A percentile compares a stretch with the other conserved stretches of the same genome.
Evolutionary conservation across 352 stramenopile species (phyloP).

Genomic region (Phytophthora macrochlamydospora): DNA sequence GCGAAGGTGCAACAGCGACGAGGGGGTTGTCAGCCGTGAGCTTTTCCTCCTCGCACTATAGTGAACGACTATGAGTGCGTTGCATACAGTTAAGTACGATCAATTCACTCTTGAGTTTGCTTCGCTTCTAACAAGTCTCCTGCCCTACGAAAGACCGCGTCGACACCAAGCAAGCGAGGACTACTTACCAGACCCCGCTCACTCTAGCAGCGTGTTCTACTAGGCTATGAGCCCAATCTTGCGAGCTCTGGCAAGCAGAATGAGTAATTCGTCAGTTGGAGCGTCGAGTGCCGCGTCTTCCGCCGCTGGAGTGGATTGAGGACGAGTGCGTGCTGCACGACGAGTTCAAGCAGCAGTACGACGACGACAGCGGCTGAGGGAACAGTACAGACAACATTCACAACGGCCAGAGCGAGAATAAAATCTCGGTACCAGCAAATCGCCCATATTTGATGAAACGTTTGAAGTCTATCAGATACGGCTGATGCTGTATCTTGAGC

Average conservation of each 20-base stretch:
- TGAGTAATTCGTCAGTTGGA: not conserved
- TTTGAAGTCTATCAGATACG: constrained; percentile 7
- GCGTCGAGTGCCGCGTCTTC: not conserved
- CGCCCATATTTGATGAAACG: constrained; percentile 8
- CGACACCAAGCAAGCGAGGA: too few species aligned
- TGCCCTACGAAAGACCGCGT: too few species aligned
- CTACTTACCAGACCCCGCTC: too few species aligned
- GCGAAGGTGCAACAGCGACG: too few species aligned
- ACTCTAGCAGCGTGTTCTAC: not conserved
- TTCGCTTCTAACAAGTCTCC: too few species aligned
- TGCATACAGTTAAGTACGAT: too few species aligned
- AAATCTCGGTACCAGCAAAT: constrained; percentile 5
- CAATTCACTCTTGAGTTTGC: too few species aligned
- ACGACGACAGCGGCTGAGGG: not conserved
- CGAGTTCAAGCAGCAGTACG: not conserved
- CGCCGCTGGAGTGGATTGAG: not conserved
- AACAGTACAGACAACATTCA: too few species aligned
- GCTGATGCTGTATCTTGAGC: constrained; percentile 7
- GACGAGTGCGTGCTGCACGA: not conserved
- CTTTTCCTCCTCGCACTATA: too few species aligned
- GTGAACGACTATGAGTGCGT: too few species aligned
- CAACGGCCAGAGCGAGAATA: not conserved
- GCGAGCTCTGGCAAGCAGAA: not conserved
- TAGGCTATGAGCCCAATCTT: constrained; percentile 6
- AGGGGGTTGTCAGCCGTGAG: too few species aligned